Conservation (phyloP, 2,329 filamentous ascomycete species). For the Acarospora socialis region DNA sequence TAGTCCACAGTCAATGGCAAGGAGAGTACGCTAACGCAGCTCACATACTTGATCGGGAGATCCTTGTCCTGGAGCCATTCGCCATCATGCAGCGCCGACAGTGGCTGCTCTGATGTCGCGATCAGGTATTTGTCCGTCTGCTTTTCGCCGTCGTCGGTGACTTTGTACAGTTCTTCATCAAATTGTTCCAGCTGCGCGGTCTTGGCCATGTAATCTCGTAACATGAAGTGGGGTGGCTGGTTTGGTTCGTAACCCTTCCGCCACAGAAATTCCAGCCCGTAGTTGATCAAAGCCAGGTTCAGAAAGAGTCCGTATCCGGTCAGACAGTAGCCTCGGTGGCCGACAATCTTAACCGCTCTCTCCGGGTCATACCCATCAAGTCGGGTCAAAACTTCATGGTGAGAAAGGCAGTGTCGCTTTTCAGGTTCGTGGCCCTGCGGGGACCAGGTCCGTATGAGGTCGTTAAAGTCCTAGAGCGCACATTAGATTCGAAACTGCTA, state of each 20-base stretch:
- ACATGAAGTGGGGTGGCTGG: conserved; percentile 87
- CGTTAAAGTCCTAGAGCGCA: conserved; percentile 58
- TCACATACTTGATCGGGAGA: conserved; percentile 69
- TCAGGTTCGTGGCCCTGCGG: conserved; percentile 60
- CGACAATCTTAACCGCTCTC: conserved; percentile 38
- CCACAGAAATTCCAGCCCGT: conserved; percentile 78
- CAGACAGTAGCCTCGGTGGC: conserved; percentile 48
- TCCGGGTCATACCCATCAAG: conserved; percentile 38
- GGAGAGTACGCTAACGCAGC: background rate
- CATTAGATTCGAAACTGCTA: background rate
- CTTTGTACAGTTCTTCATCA: conserved; percentile 96
- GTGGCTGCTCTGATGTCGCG: conserved; percentile 85
- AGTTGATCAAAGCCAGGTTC: conserved; percentile 89
- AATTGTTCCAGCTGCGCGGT: conserved; percentile 95
- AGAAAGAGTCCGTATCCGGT: conserved; percentile 80
- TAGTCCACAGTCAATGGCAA: background rate
- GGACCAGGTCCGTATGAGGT: conserved; percentile 60
- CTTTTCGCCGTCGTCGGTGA: conserved; percentile 67
- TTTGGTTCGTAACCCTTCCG: conserved; percentile 68
- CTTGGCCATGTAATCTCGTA: conserved; percentile 92
- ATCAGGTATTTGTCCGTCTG: conserved; percentile 74
- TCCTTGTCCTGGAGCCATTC: conserved; percentile 82
- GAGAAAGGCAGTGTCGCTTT: conserved; percentile 67
- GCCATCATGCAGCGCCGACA: conserved; percentile 81
- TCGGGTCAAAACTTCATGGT: conserved; percentile 74